phyloP scores from a whole-genome alignment of 2,329 filamentous ascomycete species.

The Pseudofabraea citricarpa region DNA sequence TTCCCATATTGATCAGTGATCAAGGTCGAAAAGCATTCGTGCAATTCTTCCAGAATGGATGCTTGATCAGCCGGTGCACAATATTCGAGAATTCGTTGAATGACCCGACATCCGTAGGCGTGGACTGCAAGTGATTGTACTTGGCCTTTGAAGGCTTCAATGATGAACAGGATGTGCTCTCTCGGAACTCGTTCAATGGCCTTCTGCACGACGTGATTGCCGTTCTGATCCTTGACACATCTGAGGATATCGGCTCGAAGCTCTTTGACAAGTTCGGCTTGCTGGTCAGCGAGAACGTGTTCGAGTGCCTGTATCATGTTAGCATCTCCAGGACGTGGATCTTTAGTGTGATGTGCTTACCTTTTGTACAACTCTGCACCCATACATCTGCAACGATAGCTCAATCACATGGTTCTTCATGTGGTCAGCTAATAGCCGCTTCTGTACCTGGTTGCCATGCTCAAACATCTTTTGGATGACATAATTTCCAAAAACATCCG shows the following conservation, averaged over 20 bases:
- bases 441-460: conserved; percentile 90
- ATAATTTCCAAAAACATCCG: conserved; percentile 96
- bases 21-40: conserved; percentile 64
- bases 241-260: conserved; percentile 70
- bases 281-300: conserved; percentile 86
- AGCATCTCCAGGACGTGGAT: too few relatives aligned
- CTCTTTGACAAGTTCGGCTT: conserved; percentile 78
- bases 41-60: conserved; percentile 73
- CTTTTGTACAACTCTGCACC: conserved; percentile 94
- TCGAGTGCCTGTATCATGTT: conserved; percentile 66
- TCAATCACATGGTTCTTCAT: conserved; percentile 83
- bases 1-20: conserved; percentile 90
- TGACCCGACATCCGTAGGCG: conserved; percentile 84
- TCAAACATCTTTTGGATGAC: conserved; percentile 98
- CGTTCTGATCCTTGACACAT: conserved; percentile 82
- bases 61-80: conserved; percentile 68
- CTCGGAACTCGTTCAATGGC: conserved; percentile 77
- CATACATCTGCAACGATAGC: conserved; percentile 84
- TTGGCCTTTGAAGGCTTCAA: conserved; percentile 72
- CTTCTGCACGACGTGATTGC: conserved; percentile 96
- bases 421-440: conserved; percentile 75
- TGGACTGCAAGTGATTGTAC: conserved; percentile 72
- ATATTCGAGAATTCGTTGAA: conserved; percentile 86
- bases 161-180: conserved; percentile 78
- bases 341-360: conserved; percentile 45